phyloP scores from a whole-genome alignment of 2,329 filamentous ascomycete species.

The Byssochlamys sp. region DNA sequence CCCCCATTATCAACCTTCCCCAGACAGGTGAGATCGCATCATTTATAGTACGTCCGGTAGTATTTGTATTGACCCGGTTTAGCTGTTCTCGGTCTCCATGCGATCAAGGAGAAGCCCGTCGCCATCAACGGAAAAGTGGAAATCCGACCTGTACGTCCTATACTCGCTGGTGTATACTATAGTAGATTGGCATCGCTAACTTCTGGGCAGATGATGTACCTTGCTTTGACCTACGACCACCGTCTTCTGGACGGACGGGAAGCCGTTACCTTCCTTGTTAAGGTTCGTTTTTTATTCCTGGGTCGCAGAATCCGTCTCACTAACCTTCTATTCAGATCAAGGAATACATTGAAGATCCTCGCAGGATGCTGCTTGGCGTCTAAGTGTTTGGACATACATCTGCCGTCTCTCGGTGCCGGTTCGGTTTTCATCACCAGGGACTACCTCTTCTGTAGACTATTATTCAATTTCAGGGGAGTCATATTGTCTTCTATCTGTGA shows the following conservation, averaged over 20 bases:
- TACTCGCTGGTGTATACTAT: neutral
- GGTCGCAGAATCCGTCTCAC: neutral
- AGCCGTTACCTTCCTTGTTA: slow-evolving; percentile 90
- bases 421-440: neutral
- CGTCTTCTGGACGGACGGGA: slow-evolving; percentile 88
- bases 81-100: slow-evolving; percentile 81
- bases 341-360: slow-evolving; percentile 91
- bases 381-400: neutral
- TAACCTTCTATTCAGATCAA: slow-evolving; percentile 49
- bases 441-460: neutral
- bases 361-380: slow-evolving; percentile 67
- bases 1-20: slow-evolving; percentile 94
- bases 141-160: slow-evolving; percentile 59
- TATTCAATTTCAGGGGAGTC: neutral
- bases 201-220: slow-evolving; percentile 77
- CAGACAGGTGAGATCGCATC: slow-evolving; percentile 54
- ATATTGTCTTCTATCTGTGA: neutral
- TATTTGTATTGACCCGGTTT: slow-evolving; percentile 13
- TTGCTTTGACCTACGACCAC: slow-evolving; percentile 95
- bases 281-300: slow-evolving; percentile 37
- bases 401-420: neutral
- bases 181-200: slow-evolving; percentile 7
- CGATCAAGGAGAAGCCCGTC: slow-evolving; percentile 88
- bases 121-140: slow-evolving; percentile 89
- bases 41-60: neutral